Base-by-base conservation (phyloP, 164 flowering plant genomes). In the Nymphaea thermarum region DNA sequence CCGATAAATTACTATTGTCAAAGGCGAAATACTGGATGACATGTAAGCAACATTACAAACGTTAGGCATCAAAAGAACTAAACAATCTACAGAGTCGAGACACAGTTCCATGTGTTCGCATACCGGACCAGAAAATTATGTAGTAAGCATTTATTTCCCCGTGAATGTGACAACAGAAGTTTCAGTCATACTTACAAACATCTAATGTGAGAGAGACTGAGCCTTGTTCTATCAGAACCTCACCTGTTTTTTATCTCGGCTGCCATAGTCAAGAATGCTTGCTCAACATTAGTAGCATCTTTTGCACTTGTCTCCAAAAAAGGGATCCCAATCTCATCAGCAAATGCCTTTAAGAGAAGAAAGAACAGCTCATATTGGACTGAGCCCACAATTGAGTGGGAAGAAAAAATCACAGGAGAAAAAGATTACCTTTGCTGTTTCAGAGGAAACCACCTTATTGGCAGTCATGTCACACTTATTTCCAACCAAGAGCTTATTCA, bases 281-380 rank as follows among this genome's bases (percentile, higher is more conserved):
- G 71, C 67, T 77, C 80, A 3, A 77, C 80, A 63, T 77, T 77
- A 60, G 80, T 75, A n/a, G 80, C 67, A 60, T 70, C 67, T 66
- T 77, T 77, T 16, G 80, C 80, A 72, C 80, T 77, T 6, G 80
- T 77, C 68, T 77, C 80, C 77, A 77, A 66, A 66, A 77, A 77
- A 1, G 80, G 80, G 44, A 77, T 77, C 42, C 80, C 80, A 70
- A 77, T 74, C 65, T 77, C 80, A 67, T 77, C 80, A 11, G 80
- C 80, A 68, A 78, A 75, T 63, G 80, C 80, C 80, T 78, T 61
- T 42, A 44, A 18, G 63, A 42, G 53, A 14, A 17, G 60, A 45
- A 17, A 53, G 55, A 43, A 42, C 44, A 25, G 6, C 6, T 15
- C 8, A 61, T 6, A 15, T 16, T 61, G 15, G 5, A 61, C 15